A percentile compares a stretch with the other conserved stretches of the same genome.
These are phyloP conservation scores for Colletotrichum theobromicola DNA, from an alignment of 2,329 filamentous ascomycete species.

Conservation along the genomic window DNA sequence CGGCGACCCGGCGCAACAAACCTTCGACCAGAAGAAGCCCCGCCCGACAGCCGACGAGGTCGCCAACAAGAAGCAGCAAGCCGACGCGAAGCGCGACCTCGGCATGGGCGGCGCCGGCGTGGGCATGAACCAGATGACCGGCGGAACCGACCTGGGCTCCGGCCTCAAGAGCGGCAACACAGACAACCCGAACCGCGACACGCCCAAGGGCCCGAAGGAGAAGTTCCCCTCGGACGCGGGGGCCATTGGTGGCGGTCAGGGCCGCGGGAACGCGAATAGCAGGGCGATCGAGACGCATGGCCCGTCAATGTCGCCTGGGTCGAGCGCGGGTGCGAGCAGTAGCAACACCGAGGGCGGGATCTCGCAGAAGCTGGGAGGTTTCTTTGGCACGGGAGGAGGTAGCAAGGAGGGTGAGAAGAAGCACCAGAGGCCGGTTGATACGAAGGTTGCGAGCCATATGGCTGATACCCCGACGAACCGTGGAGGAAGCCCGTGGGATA, in stretches of 20 bases:
- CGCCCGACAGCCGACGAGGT: slow-evolving; percentile 15
- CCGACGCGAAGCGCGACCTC: slow-evolving; percentile 32
- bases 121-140: slow-evolving; percentile 32
- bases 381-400: slow-evolving; percentile 30
- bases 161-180: slow-evolving; percentile 20
- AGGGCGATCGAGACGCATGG: slow-evolving; percentile 30
- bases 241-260: slow-evolving; percentile 35
- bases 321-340: neutral
- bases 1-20: slow-evolving; percentile 11
- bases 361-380: slow-evolving; percentile 21
- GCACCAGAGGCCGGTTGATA: slow-evolving; percentile 7
- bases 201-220: slow-evolving; percentile 28
- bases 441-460: slow-evolving; percentile 13
- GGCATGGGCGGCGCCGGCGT: slow-evolving; percentile 36
- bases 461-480: slow-evolving; percentile 20
- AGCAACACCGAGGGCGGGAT: neutral
- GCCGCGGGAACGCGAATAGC: slow-evolving; percentile 30
- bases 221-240: slow-evolving; percentile 38
- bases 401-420: slow-evolving; percentile 15
- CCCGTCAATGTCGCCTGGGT: neutral
- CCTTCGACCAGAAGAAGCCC: neutral
- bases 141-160: slow-evolving; percentile 32
- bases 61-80: slow-evolving; percentile 9
- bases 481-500: slow-evolving; percentile 19
- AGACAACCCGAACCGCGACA: slow-evolving; percentile 24